Conservation (phyloP, 1,139 yeast genomes). For the Kluyveromyces marxianus region DNA sequence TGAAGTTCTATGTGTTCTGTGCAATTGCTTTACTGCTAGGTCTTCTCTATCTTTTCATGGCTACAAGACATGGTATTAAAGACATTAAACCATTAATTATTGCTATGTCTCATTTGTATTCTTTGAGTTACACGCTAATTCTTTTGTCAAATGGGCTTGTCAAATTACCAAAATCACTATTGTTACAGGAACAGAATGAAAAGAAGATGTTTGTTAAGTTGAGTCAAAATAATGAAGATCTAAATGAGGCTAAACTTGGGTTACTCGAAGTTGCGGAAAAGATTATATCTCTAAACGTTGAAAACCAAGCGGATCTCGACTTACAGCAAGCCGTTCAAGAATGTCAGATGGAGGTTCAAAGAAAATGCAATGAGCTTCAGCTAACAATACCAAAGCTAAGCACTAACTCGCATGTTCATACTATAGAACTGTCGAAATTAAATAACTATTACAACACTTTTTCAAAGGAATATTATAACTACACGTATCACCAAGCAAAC, state of each 20-base stretch:
- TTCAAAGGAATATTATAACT: slow-evolving; percentile 25
- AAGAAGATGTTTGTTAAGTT: slow-evolving; percentile 24
- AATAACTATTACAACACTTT: slow-evolving; percentile 25
- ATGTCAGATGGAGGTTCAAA: slow-evolving; percentile 25
- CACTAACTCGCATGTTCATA: slow-evolving; percentile 5
- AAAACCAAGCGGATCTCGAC: slow-evolving; percentile 18
- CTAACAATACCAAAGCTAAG: slow-evolving; percentile 10
- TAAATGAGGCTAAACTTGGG: slow-evolving; percentile 25
- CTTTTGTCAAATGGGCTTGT: slow-evolving; percentile 25
- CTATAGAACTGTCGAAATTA: slow-evolving; percentile 18
- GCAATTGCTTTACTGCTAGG: slow-evolving; percentile 19
- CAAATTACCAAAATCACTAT: slow-evolving; percentile 22
- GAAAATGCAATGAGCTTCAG: slow-evolving; percentile 15
- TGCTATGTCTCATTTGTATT: slow-evolving; percentile 28
- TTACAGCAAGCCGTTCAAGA: slow-evolving; percentile 20
- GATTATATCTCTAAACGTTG: slow-evolving; percentile 19
- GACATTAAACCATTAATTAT: slow-evolving; percentile 28
- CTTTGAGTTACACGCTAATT: slow-evolving; percentile 25
- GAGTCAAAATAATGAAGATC: slow-evolving; percentile 28
- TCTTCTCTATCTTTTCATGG: slow-evolving; percentile 19
- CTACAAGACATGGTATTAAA: slow-evolving; percentile 19
- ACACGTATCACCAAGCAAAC: slow-evolving; percentile 20
- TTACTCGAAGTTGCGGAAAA: slow-evolving; percentile 22
- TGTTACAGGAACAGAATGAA: slow-evolving; percentile 15
- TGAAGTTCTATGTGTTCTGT: slow-evolving; percentile 26